Evolutionary conservation across 2,329 filamentous ascomycete species (phyloP), one percentile per base, ranked within the genome.

Genomic region (Gnomoniopsis smithogilvyi): DNA sequence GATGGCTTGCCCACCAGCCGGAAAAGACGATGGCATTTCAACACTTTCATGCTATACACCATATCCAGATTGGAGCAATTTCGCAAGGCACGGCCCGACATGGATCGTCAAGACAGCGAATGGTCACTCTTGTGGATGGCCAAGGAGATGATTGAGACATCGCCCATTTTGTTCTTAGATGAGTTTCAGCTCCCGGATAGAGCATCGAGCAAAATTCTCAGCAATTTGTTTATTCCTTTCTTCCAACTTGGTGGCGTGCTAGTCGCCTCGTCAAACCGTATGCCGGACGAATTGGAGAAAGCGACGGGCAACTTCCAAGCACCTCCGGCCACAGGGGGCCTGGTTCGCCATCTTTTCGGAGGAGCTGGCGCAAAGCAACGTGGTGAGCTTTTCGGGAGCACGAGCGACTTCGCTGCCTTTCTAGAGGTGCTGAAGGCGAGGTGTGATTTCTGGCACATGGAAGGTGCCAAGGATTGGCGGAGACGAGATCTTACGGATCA

Each of bases 371-470:
- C 65, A 65, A 66, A 70, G 56, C 64, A 69, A 30, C 75, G 70
- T 58, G 78, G 82, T 7, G 80, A 82, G 51, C 69, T 87, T 45
- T 85, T 81, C 65, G 81, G 83, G 1, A 76, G 82, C 43, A 82
- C 83, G 49, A 89, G 88, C 56, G 90, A 94, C 67, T 94, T 93
- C 75, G 83, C 87, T 2, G 80, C 81, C 2, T 94, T 95, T 63
- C 75, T 94, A 11, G 87, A 92, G 47, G 86, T 94, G 0, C 70
- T 94, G 38, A 90, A 89, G 68, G 87, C 89, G 11, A 80, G 90
- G 56, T 94, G 91, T 68, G 90, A 94, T 66, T 86, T 93, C 52
- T 93, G 89, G 89, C 88, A 93, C 69, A 92, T 94, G 83, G 88
- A 91, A 64, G 87, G 89, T 1, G 81, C 82, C 2, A 84, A 78